Conservation (phyloP, 305 asterid genomes). For the Solanum hybrid region DNA sequence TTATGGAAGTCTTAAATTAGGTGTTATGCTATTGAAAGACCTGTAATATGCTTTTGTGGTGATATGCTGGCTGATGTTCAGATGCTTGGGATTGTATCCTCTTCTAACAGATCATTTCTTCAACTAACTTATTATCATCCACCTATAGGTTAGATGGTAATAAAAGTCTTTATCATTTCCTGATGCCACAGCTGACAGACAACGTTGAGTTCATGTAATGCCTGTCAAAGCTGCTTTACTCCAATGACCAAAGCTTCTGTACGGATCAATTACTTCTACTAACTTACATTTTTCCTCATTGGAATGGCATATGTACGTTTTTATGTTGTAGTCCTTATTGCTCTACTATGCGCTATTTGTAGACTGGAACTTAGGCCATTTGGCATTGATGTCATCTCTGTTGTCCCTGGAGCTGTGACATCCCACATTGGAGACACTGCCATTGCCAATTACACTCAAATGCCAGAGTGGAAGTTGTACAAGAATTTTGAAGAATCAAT, state of each 20-base stretch:
- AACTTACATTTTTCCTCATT: neutral
- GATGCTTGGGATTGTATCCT: neutral
- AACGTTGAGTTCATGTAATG: neutral
- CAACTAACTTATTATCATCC: neutral
- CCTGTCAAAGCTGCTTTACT: neutral
- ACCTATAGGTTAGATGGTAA: neutral
- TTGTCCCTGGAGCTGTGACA: conserved; percentile 78
- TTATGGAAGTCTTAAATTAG: neutral
- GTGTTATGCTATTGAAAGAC: neutral
- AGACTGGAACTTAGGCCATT: conserved; percentile 71
- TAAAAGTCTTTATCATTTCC: neutral
- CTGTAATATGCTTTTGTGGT: neutral
- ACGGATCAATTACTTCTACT: neutral
- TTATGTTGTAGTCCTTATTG: neutral
- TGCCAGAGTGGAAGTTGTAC: conserved; percentile 92
- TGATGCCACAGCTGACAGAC: neutral
- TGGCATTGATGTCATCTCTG: conserved; percentile 61
- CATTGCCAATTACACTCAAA: conserved; percentile 29
- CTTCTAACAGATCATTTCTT: neutral
- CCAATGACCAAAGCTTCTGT: neutral
- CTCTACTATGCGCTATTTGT: conserved; percentile 1
- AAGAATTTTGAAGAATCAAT: conserved; percentile 59
- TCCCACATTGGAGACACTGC: conserved; percentile 73
- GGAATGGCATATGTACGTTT: neutral
- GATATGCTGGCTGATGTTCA: neutral